Base-by-base conservation (phyloP, 2,329 filamentous ascomycete species). In the Bertia moriformis region DNA sequence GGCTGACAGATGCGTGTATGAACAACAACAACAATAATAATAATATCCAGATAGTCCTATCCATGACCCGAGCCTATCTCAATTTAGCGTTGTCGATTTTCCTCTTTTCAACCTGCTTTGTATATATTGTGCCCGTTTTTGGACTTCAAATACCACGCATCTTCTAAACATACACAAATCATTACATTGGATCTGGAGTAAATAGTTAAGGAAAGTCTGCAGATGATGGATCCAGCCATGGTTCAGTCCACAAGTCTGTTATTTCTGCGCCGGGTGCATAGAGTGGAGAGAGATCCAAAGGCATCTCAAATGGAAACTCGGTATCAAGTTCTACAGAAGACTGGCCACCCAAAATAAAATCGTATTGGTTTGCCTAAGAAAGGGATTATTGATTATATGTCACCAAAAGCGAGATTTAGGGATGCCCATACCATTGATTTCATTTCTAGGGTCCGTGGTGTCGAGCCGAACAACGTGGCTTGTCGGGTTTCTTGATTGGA, bases 291-390 rank as follows among this genome's bases (percentile, higher is more conserved):
- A 47, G 37, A 18, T 45, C 44, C 3, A 46, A 32, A 18, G 44
- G 41, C 42, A 46, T 46, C 7, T 46, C 43, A 19, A 47, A 39
- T 18, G 43, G 40, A n/a, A n/a, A n/a, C n/a, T n/a, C n/a, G n/a
- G n/a, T n/a, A n/a, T n/a, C n/a, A n/a, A n/a, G n/a, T 35, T 40
- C 42, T 1, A 45, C 41, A 13, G 41, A 42, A n/a, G 44, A 41
- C 17, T 43, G 41, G 1, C 44, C 42, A 38, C 43, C 45, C 4
- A 47, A 20, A 18, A 46, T 41, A 10, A 41, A 46, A 17, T 44
- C 40, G 22, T 43, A 46, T 20, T 46, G 43, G 3, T 27, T 39
- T 20, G 41, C 27, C 42, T 46, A 10, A n/a, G n/a, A n/a, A n/a
- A n/a, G n/a, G n/a, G n/a, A n/a, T n/a, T n/a, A n/a, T n/a, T n/a